phyloP scores from a whole-genome alignment of 139 green algal species.

The Chlamydomonas sp. region DNA sequence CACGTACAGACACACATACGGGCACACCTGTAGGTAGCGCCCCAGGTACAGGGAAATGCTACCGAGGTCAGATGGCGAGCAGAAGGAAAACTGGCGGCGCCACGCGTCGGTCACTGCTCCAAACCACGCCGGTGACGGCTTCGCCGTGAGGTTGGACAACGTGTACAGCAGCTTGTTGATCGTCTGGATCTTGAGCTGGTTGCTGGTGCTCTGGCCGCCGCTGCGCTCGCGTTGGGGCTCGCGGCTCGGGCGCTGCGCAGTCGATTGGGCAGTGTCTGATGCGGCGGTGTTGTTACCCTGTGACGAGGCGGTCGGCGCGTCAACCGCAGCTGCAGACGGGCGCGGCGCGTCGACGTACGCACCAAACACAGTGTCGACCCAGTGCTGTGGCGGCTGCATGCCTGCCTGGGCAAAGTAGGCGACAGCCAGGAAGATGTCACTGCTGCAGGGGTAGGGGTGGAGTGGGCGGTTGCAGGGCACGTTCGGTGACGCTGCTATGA shows the following conservation, averaged over 20 bases:
- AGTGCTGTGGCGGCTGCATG: conserved; percentile 7
- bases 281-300: too few species aligned
- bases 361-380: conserved; percentile 10
- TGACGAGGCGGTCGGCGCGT: too few species aligned
- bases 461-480: too few species aligned
- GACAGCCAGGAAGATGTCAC: too few species aligned
- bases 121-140: conserved; percentile 4
- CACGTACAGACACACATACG: neutral
- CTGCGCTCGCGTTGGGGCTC: too few species aligned
- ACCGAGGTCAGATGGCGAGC: conserved; percentile 8
- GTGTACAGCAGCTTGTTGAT: conserved; percentile 11
- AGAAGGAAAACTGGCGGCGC: neutral
- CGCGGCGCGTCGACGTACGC: neutral
- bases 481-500: too few species aligned
- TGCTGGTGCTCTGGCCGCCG: too few species aligned
- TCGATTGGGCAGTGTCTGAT: too few species aligned
- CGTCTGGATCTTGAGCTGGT: neutral
- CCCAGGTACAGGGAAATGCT: conserved; percentile 9
- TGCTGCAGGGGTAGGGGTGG: too few species aligned
- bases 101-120: neutral
- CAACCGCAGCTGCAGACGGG: too few species aligned
- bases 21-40: conserved; percentile 10
- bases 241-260: too few species aligned
- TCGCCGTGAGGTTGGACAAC: conserved; percentile 13
- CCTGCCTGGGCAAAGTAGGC: conserved; percentile 11